A percentile compares a stretch with the other conserved stretches of the same genome.
Conservation (phyloP, 2,329 filamentous ascomycete genomes). For the Lachnellula cervina region DNA sequence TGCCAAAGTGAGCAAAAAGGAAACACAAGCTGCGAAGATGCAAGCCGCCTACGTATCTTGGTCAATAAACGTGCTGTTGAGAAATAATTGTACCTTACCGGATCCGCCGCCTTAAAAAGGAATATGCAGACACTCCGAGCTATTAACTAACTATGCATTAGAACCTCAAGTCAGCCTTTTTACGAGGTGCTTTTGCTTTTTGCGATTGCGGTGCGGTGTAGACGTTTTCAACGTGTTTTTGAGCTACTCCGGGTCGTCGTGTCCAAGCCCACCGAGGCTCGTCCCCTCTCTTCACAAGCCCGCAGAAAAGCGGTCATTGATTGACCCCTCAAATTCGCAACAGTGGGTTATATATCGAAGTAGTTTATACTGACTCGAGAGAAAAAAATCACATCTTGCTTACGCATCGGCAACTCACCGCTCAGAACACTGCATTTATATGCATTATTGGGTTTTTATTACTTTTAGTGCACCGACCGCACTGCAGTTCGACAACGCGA, state of each 20-base stretch:
- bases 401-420: constrained; percentile 14
- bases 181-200: background rate
- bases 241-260: background rate
- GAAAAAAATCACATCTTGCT: constrained; percentile 2
- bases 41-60: constrained; percentile 6
- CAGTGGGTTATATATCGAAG: background rate
- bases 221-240: background rate
- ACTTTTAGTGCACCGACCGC: too few species aligned
- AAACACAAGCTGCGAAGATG: constrained; percentile 21
- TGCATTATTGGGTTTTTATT: background rate
- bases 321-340: constrained; percentile 1
- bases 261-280: background rate
- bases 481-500: constrained; percentile 4
- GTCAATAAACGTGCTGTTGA: background rate
- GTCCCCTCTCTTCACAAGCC: too few species aligned
- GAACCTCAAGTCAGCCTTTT: background rate
- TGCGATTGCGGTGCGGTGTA: background rate
- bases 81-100: background rate
- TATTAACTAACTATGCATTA: too few species aligned
- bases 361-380: background rate
- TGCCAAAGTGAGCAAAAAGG: constrained; percentile 19
- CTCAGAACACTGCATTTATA: constrained; percentile 14
- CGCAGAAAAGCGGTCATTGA: too few species aligned
- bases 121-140: background rate
- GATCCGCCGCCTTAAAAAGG: background rate